Percentiles rank a stretch among this genome's conserved stretches.
Conservation (phyloP, 1,139 yeast species). For the Cylindricascospora bacillispora region DNA sequence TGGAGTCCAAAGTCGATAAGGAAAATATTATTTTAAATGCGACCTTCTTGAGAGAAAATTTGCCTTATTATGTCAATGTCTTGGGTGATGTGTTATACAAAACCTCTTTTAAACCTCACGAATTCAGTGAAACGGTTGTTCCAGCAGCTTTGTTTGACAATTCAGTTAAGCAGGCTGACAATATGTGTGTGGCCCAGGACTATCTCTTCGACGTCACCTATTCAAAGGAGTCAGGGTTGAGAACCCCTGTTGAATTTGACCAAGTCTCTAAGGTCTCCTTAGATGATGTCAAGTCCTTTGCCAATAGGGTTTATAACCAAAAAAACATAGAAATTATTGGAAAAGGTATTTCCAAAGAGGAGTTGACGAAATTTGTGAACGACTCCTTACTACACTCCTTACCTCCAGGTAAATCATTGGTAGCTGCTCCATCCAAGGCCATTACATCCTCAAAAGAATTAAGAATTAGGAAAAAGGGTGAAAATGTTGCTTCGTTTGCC, state of each 20-base stretch:
- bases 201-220: conserved; percentile 70
- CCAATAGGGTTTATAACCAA: conserved; percentile 55
- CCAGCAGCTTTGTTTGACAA: conserved; percentile 62
- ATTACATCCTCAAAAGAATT: conserved; percentile 54
- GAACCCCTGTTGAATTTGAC: conserved; percentile 69
- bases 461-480: conserved; percentile 56
- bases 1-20: conserved; percentile 61
- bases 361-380: conserved; percentile 52
- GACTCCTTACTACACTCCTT: conserved; percentile 57
- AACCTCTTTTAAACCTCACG: conserved; percentile 72
- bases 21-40: conserved; percentile 74
- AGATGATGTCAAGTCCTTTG: conserved; percentile 57
- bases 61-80: conserved; percentile 86
- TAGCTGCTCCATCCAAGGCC: conserved; percentile 32
- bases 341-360: conserved; percentile 61
- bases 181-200: conserved; percentile 57
- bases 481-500: conserved; percentile 68
- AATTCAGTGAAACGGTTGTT: conserved; percentile 64
- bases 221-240: conserved; percentile 64
- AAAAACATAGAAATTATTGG: conserved; percentile 63
- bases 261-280: conserved; percentile 44
- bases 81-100: conserved; percentile 65
- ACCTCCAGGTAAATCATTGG: conserved; percentile 42
- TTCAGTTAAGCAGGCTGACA: conserved; percentile 36
- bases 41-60: conserved; percentile 70